phyloP scores from a whole-genome alignment of 2,329 filamentous ascomycete genomes.

The Diplodia scrobiculata region DNA sequence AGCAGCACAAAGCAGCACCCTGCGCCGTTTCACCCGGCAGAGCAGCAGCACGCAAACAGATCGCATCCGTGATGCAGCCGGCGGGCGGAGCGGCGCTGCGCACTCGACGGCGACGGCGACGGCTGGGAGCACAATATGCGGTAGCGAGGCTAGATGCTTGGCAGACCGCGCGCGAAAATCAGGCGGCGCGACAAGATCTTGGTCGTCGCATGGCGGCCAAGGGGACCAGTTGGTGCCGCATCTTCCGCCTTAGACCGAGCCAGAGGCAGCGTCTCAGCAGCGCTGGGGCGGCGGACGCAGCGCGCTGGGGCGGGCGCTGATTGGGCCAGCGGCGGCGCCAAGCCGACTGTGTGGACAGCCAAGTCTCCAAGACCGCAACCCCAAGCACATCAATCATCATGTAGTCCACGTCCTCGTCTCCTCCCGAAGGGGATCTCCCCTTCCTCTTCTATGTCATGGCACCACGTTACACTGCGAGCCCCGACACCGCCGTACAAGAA shows the following conservation, averaged over 20 bases:
- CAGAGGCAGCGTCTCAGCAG: slow-evolving; percentile 25
- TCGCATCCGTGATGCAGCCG: slow-evolving; percentile 12
- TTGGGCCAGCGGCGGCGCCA: not conserved
- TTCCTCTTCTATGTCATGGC: slow-evolving; percentile 26
- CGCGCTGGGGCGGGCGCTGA: not conserved
- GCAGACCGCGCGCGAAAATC: not conserved
- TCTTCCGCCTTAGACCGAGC: slow-evolving; percentile 27
- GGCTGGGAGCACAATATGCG: not conserved
- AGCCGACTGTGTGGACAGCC: slow-evolving; percentile 21
- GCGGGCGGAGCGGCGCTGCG: not conserved
- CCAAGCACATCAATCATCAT: slow-evolving; percentile 28
- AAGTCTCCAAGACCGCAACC: slow-evolving; percentile 28
- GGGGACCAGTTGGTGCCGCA: slow-evolving; percentile 18
- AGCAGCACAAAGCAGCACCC: slow-evolving; percentile 2
- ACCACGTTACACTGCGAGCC: slow-evolving; percentile 19
- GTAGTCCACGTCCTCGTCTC: slow-evolving; percentile 19
- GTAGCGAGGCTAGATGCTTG: not conserved
- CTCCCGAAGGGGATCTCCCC: slow-evolving; percentile 25
- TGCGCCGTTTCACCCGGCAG: slow-evolving; percentile 10
- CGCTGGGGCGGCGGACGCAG: slow-evolving; percentile 25
- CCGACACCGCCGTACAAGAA: slow-evolving; percentile 2
- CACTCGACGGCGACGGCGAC: not conserved
- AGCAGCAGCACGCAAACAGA: slow-evolving; percentile 3
- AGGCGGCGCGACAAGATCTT: not conserved
- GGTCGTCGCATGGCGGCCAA: not conserved